Evolutionary conservation across 257 asterid species (phyloP).

Genomic region (Mitragyna speciosa): DNA sequence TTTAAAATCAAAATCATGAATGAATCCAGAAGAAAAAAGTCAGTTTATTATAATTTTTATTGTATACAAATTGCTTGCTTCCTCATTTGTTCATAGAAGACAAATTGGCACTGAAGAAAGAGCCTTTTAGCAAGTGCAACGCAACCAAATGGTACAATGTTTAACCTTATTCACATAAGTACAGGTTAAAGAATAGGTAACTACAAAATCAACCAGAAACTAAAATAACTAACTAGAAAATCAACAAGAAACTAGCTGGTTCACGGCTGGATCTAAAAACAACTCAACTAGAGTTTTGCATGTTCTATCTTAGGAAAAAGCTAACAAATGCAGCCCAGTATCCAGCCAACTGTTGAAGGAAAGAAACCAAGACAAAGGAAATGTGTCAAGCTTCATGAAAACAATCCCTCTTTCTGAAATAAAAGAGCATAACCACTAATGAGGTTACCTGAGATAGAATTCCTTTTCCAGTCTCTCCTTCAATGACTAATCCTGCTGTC

Average conservation of each 20-base stretch:
- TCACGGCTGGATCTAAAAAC: background rate
- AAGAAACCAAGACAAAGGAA: constrained; percentile 9
- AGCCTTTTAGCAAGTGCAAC: background rate
- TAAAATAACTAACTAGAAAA: no score
- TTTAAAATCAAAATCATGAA: background rate
- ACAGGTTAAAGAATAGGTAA: no score
- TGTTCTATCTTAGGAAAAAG: constrained; percentile 45
- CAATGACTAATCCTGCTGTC: constrained; percentile 77
- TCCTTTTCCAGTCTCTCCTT: constrained; percentile 74
- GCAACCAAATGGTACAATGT: background rate
- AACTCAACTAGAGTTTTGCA: background rate
- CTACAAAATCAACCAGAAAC: no score
- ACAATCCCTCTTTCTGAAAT: background rate
- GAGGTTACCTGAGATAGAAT: constrained; percentile 65
- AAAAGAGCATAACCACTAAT: background rate
- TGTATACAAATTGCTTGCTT: no score
- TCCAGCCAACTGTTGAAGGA: constrained; percentile 60
- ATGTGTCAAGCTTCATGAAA: background rate
- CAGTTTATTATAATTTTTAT: background rate
- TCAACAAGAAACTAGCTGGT: no score
- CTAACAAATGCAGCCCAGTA: constrained; percentile 58
- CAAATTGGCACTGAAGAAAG: background rate
- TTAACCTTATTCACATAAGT: no score
- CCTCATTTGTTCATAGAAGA: background rate
- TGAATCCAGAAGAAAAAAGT: background rate